Base-by-base conservation (phyloP, 257 asterid genomes). In the Fraxinus cuspidata region DNA sequence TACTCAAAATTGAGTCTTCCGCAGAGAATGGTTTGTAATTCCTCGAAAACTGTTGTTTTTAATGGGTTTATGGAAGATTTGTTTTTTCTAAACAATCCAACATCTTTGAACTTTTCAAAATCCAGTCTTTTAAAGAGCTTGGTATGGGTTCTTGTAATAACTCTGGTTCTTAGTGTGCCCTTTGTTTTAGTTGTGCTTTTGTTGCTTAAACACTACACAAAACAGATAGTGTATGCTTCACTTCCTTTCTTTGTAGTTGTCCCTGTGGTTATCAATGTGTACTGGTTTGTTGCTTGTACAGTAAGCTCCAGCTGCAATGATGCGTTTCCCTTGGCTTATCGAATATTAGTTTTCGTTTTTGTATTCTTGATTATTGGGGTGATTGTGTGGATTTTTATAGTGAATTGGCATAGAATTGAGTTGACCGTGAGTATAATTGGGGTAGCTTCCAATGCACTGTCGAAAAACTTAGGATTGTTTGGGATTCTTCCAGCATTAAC, bases 221-320 rank as follows among this genome's bases (percentile, higher is more conserved):
- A 93, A 38, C 99, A 96, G 88, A 83, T 96, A 74, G 98, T 96
- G 37, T 96, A 96, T 60, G 85, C 85, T 13, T 83, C 96, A 51
- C 89, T 96, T 78, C 99, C 99, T n/a, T 85, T 93, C 77, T 93
- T 93, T 56, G 87, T 96, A 25, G 80, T 93, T 25, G 91, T 96
- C 51, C 99, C 99, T 1, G 85, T 96, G 63, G 83, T 84, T 75
- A 70, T 93, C 28, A 87, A 92, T 74, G 87, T 96, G 5, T 96
- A 86, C 28, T 96, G 98, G 99, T 96, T 96, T 86, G 97, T 92
- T 79, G 98, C 93, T 47, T 96, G 99, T 86, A 87, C 92, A 9
- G 42, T 93, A 64, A 93, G 86, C 87, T 81, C 97, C 72, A 79
- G 76, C 11, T 96, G 99, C 78, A 96, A 91, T 56, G 89, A 85